Base-by-base conservation (phyloP, 2,329 filamentous ascomycete genomes). In the Aspergillus terreus region DNA sequence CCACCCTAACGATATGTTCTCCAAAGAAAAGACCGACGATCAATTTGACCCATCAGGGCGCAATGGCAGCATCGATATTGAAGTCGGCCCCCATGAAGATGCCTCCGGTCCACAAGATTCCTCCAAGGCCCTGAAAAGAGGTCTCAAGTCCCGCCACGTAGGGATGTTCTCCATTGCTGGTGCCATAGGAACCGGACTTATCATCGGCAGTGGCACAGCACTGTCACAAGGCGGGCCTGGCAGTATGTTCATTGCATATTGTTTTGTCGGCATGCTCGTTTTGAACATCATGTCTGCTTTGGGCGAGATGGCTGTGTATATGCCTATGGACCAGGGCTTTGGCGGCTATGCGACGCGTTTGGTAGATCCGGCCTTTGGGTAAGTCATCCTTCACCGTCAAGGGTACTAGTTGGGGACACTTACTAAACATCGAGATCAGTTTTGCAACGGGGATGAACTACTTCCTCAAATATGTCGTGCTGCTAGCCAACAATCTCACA, bases 371-470 rank as follows among this genome's bases (percentile, higher is more conserved):
- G 44, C 49, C 2, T 47, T 49, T 21, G 53, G 46, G 25, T 52
- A 49, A 27, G 47, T 23, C 38, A 9, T 12, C 19, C 12, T 38
- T n/a, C 35, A 17, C 35, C 35, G 1, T 15, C 3, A 38, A 9
- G 12, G 9, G 6, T 23, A 38, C 14, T 5, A 15, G n/a, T 6
- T 38, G 15, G 35, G n/a, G 27, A 3, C 27, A 11, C 3, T 3
- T 30, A 9, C 35, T 38, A 23, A 42, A 7, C 19, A 14, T 41
- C 21, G 14, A n/a, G 41, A 23, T 14, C 11, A 53, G 47, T 6
- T 53, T 55, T 27, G 49, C 49, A 6, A 52, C 49, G 2, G 53
- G 53, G 10, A 38, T 25, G 53, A 52, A 52, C 21, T 55, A 55
- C 15, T 54, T 54, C 32, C 44, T 50, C 38, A 50, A 44, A 23